Percentiles rank a stretch among this genome's conserved stretches.
These are phyloP conservation scores for Alternaria incomplexa DNA, from an alignment of 2,329 filamentous ascomycete species.

Conservation along the genomic window DNA sequence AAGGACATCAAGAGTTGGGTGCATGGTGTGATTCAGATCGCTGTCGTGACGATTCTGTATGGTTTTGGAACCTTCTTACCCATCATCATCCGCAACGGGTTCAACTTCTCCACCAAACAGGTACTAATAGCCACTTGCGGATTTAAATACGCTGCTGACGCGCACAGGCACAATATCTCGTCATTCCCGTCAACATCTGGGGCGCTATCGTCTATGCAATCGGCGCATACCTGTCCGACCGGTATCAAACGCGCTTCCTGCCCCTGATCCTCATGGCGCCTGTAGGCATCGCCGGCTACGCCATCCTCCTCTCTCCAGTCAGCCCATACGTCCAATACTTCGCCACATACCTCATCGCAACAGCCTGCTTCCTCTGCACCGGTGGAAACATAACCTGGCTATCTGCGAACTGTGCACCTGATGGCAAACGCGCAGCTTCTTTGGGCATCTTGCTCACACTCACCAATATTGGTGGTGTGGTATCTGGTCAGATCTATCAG, in stretches of 20 bases:
- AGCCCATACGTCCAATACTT: slow-evolving; percentile 35
- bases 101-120: slow-evolving; percentile 49
- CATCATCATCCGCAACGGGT: slow-evolving; percentile 51
- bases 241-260: slow-evolving; percentile 47
- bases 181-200: slow-evolving; percentile 53
- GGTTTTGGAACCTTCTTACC: slow-evolving; percentile 51
- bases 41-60: slow-evolving; percentile 49
- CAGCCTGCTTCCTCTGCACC: slow-evolving; percentile 43
- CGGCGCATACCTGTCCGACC: slow-evolving; percentile 49
- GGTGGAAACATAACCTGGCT: slow-evolving; percentile 46
- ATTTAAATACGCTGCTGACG: rapidly evolving
- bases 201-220: slow-evolving; percentile 49
- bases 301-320: slow-evolving; percentile 38
- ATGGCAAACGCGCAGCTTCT: slow-evolving; percentile 42
- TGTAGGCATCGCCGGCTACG: slow-evolving; percentile 40
- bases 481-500: slow-evolving; percentile 43
- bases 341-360: slow-evolving; percentile 43
- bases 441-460: slow-evolving; percentile 41
- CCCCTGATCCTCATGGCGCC: slow-evolving; percentile 43
- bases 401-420: slow-evolving; percentile 38
- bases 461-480: slow-evolving; percentile 44
- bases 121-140: slow-evolving; percentile 13
- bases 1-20: slow-evolving; percentile 43
- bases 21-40: slow-evolving; percentile 49
- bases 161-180: slow-evolving; percentile 43